Conservation (phyloP, 139 green algal species). For the Chlorella sp. region DNA sequence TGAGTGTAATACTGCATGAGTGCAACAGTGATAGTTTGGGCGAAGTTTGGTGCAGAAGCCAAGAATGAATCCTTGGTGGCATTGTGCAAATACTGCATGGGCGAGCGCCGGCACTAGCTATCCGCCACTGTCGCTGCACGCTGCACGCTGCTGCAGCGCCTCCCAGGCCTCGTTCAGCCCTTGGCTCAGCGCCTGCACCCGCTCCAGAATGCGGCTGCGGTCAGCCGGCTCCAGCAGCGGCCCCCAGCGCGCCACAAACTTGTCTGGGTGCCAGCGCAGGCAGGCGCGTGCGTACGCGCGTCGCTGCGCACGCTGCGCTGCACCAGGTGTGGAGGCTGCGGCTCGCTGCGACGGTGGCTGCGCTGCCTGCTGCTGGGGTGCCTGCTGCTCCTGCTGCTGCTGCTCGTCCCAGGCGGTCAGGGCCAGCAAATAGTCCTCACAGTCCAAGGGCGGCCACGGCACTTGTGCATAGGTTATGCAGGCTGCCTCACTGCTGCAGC, state of each 20-base stretch:
- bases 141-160: not conserved
- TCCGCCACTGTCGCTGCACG: no score
- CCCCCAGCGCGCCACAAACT: conserved; percentile 34
- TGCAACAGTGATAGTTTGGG: no score
- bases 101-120: no score
- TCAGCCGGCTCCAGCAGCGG: not conserved
- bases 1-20: no score
- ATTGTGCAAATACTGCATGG: no score
- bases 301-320: not conserved
- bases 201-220: not conserved
- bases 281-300: conserved; percentile 43
- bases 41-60: no score
- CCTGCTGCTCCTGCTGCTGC: not conserved
- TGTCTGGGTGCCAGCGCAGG: conserved; percentile 48
- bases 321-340: no score
- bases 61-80: no score
- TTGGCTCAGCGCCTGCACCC: conserved; percentile 30
- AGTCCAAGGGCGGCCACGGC: conserved; percentile 16
- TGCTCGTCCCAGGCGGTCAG: not conserved
- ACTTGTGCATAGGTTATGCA: not conserved
- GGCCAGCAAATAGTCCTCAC: not conserved
- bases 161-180: conserved; percentile 21
- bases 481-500: not conserved
- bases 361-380: not conserved
- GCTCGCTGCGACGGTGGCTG: not conserved